Evolutionary conservation across 2,329 filamentous ascomycete species (phyloP), one percentile per base, ranked within the genome.

Genomic region (Xylaria polymorpha): DNA sequence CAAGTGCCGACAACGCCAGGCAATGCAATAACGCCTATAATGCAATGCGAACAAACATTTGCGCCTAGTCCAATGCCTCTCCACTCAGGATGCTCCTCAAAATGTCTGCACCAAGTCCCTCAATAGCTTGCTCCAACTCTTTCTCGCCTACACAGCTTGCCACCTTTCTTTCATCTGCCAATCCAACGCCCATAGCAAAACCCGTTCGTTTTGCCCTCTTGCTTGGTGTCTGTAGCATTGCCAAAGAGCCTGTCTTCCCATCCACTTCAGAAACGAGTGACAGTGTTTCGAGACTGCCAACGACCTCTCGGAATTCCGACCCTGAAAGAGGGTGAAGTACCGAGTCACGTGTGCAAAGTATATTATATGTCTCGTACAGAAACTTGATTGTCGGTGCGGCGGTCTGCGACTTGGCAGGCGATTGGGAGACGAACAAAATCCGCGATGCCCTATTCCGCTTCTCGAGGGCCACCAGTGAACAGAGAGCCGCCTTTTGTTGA

Each of bases 401-500:
- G 1, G 85, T 85, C 68, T 83, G 83, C 4, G 83, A 80, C 76
- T 91, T 93, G 10, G 89, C 90, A 0, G 91, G 90, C 1, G 91
- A 65, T 41, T 39, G 90, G 46, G 76, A 75, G 43, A 79, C 76
- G 39, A 81, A 74, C 41, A 76, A 77, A 22, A 80, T 74, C 44
- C 82, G 87, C 66, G 84, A 82, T 63, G 83, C 83, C 58, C 88
- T 85, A 73, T 88, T 91, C 71, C 89, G 90, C 75, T 92, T 93
- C 79, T 98, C 94, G n/a, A 96, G 88, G 2, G 94, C 93, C 46
- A 95, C 87, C 15, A 99, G 85, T 0, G 95, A 90, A 82, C 96
- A 99, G 10, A 99, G 86, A 0, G 95, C 94, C 4, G 95, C 96
- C 80, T 97, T 98, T 80, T 99, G 96, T 78, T 99, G 97, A 2